phyloP scores from a whole-genome alignment of 1,284 basidiomycete genomes.

The Meira miltonrushii region DNA sequence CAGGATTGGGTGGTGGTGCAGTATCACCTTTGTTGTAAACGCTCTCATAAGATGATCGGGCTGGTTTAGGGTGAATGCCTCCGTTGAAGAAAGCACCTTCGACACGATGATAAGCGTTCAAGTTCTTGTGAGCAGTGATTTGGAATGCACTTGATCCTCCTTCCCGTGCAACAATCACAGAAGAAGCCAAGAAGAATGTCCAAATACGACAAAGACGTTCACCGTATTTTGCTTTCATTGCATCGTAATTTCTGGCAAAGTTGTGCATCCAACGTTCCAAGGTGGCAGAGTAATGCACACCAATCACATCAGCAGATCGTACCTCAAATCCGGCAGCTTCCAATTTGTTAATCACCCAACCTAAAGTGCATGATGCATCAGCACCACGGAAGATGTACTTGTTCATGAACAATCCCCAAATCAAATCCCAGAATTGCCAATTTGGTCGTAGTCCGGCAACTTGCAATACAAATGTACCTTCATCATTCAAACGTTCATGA shows the following conservation, averaged over 20 bases:
- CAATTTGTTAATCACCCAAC: slow-evolving; percentile 78
- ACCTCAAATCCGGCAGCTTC: slow-evolving; percentile 93
- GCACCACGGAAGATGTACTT: slow-evolving; percentile 83
- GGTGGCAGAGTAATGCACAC: slow-evolving; percentile 76
- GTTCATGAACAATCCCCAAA: slow-evolving; percentile 65
- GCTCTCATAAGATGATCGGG: slow-evolving; percentile 26
- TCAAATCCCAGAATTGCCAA: slow-evolving; percentile 97
- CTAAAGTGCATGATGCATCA: slow-evolving; percentile 74
- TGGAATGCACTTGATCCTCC: slow-evolving; percentile 52
- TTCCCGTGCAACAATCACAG: slow-evolving; percentile 48
- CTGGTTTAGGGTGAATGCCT: slow-evolving; percentile 35
- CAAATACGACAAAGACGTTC: slow-evolving; percentile 60
- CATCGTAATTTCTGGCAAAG: slow-evolving; percentile 63
- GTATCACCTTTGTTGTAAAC: slow-evolving; percentile 36
- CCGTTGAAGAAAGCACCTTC: slow-evolving; percentile 52
- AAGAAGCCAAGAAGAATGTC: slow-evolving; percentile 48
- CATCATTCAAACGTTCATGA: slow-evolving; percentile 88
- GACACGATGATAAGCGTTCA: slow-evolving; percentile 84
- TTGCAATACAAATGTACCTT: slow-evolving; percentile 90
- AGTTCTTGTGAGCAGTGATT: slow-evolving; percentile 76
- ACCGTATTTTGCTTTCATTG: slow-evolving; percentile 82
- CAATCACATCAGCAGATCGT: slow-evolving; percentile 87
- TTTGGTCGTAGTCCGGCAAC: slow-evolving; percentile 86
- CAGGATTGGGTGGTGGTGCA: neutral
- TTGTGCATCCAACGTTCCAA: slow-evolving; percentile 60